These are phyloP conservation scores for Komagataella mondaviorum DNA, from an alignment of 805 yeast species.

Conservation along the genomic window DNA sequence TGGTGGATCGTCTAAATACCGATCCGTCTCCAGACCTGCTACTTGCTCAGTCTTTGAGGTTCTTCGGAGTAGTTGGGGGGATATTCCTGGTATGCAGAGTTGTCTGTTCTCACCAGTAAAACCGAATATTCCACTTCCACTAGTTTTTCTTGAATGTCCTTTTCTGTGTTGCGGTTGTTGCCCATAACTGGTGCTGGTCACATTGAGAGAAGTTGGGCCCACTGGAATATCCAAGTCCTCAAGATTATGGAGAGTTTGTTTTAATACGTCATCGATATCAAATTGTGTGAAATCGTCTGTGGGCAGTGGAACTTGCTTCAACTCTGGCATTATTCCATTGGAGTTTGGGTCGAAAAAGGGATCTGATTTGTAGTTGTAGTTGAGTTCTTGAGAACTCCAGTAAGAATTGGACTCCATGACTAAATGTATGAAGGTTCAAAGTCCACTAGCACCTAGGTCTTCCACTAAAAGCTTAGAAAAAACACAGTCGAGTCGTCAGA, in stretches of 20 bases:
- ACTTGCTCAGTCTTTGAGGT: neutral
- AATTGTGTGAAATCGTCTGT: neutral
- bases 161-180: conserved; percentile 2
- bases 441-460: neutral
- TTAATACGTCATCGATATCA: neutral
- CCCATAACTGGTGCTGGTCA: neutral
- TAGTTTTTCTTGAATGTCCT: conserved; percentile 44
- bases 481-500: neutral
- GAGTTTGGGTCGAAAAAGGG: neutral
- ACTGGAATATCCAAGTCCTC: neutral
- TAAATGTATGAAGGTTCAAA: neutral
- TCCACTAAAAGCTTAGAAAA: neutral
- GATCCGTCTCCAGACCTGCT: neutral
- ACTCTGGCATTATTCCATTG: neutral
- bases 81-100: conserved; percentile 42
- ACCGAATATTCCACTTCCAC: conserved; percentile 79
- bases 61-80: conserved; percentile 1
- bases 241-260: neutral
- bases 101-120: conserved; percentile 37
- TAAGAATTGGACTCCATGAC: neutral
- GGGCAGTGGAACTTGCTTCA: neutral
- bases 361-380: neutral
- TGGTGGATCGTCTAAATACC: neutral
- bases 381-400: neutral
- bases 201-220: neutral